Conservation (phyloP, 2,329 filamentous ascomycete genomes). For the Alternaria gaisen region DNA sequence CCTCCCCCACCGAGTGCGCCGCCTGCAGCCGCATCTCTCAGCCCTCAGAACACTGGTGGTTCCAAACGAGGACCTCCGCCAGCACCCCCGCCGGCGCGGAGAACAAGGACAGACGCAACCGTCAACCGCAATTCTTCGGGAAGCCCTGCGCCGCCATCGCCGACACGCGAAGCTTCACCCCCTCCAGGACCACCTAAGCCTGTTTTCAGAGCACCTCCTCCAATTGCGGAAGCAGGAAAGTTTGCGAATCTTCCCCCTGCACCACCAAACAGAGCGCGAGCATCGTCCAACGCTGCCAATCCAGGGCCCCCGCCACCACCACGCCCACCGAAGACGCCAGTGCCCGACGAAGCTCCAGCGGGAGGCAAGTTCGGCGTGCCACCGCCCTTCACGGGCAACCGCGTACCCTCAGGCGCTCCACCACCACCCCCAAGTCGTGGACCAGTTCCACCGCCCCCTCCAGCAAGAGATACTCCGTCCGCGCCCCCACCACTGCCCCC, state of each 20-base stretch:
- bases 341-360: slow-evolving; percentile 66
- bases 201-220: slow-evolving; percentile 84
- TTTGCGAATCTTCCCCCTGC: slow-evolving; percentile 67
- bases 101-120: slow-evolving; percentile 54
- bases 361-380: slow-evolving; percentile 76
- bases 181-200: slow-evolving; percentile 67
- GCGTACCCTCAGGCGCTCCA: slow-evolving; percentile 69
- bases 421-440: slow-evolving; percentile 77
- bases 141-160: slow-evolving; percentile 67
- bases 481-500: slow-evolving; percentile 52
- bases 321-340: slow-evolving; percentile 60
- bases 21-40: slow-evolving; percentile 57
- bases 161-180: slow-evolving; percentile 78
- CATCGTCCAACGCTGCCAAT: slow-evolving; percentile 59
- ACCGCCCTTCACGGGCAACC: slow-evolving; percentile 76
- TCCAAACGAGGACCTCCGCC: slow-evolving; percentile 70
- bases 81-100: slow-evolving; percentile 63
- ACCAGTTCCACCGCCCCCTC: slow-evolving; percentile 67
- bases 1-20: slow-evolving; percentile 65
- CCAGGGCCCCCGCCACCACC: slow-evolving; percentile 73
- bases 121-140: slow-evolving; percentile 56
- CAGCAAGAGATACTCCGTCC: slow-evolving; percentile 53
- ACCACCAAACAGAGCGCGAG: slow-evolving; percentile 59
- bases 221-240: slow-evolving; percentile 88
- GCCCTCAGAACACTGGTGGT: slow-evolving; percentile 69